phyloP scores from a whole-genome alignment of 305 asterid genomes.

The Andrographis paniculata region DNA sequence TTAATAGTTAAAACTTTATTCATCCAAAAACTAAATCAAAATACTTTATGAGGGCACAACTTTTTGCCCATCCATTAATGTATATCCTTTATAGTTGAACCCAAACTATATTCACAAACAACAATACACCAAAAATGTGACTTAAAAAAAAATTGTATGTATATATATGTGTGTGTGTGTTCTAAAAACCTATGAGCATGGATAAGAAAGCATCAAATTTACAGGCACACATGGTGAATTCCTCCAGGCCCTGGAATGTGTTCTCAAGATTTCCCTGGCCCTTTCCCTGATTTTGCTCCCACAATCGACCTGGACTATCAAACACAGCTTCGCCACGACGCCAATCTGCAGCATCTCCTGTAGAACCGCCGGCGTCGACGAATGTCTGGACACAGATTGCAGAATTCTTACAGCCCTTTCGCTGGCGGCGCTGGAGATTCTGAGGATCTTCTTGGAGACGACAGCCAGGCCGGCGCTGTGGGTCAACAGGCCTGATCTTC shows the following conservation, averaged over 20 bases:
- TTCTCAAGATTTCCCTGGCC: constrained; percentile 49
- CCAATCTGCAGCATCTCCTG: constrained; percentile 72
- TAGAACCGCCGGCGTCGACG: constrained; percentile 34
- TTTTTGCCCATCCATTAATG: too few species aligned
- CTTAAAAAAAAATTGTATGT: not conserved
- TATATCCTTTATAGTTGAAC: too few species aligned
- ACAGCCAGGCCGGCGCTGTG: constrained; percentile 68
- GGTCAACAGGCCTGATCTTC: constrained; percentile 52
- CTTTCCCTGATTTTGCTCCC: constrained; percentile 56
- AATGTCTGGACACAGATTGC: constrained; percentile 39
- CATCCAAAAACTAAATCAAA: too few species aligned
- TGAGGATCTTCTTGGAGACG: constrained; percentile 62
- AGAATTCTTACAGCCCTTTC: constrained; percentile 59
- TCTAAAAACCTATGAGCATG: constrained; percentile 21
- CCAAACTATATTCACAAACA: too few species aligned
- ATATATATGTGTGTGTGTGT: not conserved
- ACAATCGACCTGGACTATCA: constrained; percentile 54
- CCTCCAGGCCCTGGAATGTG: constrained; percentile 61
- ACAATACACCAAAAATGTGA: too few species aligned
- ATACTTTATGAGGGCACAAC: too few species aligned
- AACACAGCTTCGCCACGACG: constrained; percentile 49
- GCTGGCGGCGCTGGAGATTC: constrained; percentile 54
- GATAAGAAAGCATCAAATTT: constrained; percentile 37
- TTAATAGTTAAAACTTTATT: too few species aligned
- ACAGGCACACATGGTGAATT: constrained; percentile 48